phyloP scores from a whole-genome alignment of 2,329 filamentous ascomycete genomes.

The Ophiostoma montium region DNA sequence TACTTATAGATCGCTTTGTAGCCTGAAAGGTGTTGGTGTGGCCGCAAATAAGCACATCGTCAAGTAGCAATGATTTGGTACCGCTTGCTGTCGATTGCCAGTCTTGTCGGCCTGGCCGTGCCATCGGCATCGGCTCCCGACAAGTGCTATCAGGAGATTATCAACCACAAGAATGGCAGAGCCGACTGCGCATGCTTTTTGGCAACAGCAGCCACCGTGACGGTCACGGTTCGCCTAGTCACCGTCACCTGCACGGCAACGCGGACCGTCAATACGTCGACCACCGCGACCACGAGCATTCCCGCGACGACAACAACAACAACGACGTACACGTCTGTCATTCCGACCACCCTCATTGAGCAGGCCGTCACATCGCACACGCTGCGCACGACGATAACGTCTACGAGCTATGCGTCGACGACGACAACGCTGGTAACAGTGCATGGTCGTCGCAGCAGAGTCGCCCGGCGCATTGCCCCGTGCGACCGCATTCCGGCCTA shows the following conservation, averaged over 20 bases:
- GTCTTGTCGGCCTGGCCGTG: neutral
- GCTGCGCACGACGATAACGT: neutral
- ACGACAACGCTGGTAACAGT: conserved; percentile 3
- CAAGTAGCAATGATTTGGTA: neutral
- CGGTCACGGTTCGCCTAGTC: neutral
- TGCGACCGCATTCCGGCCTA: neutral
- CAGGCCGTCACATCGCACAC: neutral
- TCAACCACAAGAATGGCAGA: neutral
- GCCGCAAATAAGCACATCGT: too few species aligned
- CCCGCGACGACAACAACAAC: neutral
- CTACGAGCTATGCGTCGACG: neutral
- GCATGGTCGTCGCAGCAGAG: neutral
- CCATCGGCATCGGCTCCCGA: neutral
- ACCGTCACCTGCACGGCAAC: neutral
- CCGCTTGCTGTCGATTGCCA: neutral
- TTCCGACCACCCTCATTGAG: conserved; percentile 2
- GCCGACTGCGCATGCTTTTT: conserved; percentile 1
- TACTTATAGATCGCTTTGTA: too few species aligned
- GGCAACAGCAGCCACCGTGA: neutral
- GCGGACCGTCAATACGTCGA: neutral
- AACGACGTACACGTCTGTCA: conserved; percentile 1
- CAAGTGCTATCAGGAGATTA: conserved; percentile 4
- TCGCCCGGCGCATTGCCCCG: neutral
- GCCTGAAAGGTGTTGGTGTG: too few species aligned
- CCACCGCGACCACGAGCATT: neutral